phyloP scores from a whole-genome alignment of 768 basidiomycete species.

The Galerina marginata region DNA sequence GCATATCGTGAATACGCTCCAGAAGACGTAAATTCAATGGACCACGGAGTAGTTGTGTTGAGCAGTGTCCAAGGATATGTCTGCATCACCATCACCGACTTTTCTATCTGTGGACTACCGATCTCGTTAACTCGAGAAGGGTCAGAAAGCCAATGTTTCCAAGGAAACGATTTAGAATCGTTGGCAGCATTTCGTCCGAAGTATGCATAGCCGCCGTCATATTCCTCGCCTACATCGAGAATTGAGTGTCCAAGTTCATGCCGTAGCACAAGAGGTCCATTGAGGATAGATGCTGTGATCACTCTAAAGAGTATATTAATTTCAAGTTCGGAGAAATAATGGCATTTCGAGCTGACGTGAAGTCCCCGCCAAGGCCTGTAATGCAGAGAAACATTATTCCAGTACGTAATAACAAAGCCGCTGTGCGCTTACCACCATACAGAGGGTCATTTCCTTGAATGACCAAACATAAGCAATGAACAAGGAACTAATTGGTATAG shows the following conservation, averaged over 20 bases:
- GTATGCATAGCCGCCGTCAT: conserved; percentile 79
- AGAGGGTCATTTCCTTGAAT: conserved; percentile 72
- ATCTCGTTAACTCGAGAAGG: conserved; percentile 19
- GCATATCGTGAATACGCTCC: conserved; percentile 66
- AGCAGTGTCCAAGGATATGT: conserved; percentile 78
- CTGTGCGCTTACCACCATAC: conserved; percentile 64
- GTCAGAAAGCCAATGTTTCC: conserved; percentile 73
- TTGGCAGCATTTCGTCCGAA: conserved; percentile 70
- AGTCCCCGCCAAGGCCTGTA: conserved; percentile 75
- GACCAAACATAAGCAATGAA: not conserved
- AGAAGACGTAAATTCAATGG: conserved; percentile 64
- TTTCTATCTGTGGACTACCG: conserved; percentile 53
- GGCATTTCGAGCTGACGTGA: conserved; percentile 59
- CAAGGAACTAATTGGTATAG: not conserved
- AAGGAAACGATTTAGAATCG: conserved; percentile 53
- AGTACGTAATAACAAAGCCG: not conserved
- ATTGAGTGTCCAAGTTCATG: conserved; percentile 85
- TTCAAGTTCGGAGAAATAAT: not conserved
- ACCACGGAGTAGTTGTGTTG: conserved; percentile 63
- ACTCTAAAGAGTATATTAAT: conserved; percentile 49
- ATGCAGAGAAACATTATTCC: not conserved
- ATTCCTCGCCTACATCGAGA: conserved; percentile 81
- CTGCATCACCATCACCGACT: conserved; percentile 77
- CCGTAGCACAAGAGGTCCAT: conserved; percentile 76
- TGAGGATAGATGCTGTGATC: conserved; percentile 74